phyloP scores from a whole-genome alignment of 805 yeast genomes.

The Candida multigemmis region DNA sequence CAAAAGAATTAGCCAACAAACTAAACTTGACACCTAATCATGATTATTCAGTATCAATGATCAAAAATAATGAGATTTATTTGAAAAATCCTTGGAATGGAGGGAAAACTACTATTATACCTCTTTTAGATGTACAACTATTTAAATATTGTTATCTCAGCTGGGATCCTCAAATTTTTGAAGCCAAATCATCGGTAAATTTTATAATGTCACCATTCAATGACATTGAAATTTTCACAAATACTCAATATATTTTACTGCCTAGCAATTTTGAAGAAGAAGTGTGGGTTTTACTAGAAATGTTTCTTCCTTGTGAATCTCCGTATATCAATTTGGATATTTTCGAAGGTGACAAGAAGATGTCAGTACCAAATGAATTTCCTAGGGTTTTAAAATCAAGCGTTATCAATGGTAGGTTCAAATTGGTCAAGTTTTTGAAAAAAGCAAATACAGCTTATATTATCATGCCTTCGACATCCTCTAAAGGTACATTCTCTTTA shows the following conservation, averaged over 20 bases:
- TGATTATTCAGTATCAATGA: slow-evolving; percentile 44
- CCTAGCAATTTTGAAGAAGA: too few species aligned
- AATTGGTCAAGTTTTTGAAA: slow-evolving; percentile 18
- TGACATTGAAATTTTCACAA: slow-evolving; percentile 4
- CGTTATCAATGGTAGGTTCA: slow-evolving; percentile 31
- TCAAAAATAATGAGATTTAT: slow-evolving; percentile 1
- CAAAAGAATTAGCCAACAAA: slow-evolving; percentile 19
- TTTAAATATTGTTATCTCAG: slow-evolving; percentile 53
- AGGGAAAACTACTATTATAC: slow-evolving; percentile 8
- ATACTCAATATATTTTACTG: too few species aligned
- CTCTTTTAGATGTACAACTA: slow-evolving; percentile 12
- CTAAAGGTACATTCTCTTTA: too few species aligned
- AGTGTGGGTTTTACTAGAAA: slow-evolving; percentile 43
- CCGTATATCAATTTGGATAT: too few species aligned
- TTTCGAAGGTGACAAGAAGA: too few species aligned
- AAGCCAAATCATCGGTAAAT: slow-evolving; percentile 12
- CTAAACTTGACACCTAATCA: slow-evolving; percentile 46
- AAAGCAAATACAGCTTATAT: slow-evolving; percentile 19
- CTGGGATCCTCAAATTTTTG: slow-evolving; percentile 42
- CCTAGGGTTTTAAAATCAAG: too few species aligned
- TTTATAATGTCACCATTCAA: too few species aligned
- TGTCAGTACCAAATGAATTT: too few species aligned
- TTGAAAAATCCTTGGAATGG: slow-evolving; percentile 31
- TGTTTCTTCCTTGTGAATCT: slow-evolving; percentile 31
- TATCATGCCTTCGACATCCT: too few species aligned